Base-by-base conservation (phyloP, 73 alveolate species). In the Symbiodinium pilosum region DNA sequence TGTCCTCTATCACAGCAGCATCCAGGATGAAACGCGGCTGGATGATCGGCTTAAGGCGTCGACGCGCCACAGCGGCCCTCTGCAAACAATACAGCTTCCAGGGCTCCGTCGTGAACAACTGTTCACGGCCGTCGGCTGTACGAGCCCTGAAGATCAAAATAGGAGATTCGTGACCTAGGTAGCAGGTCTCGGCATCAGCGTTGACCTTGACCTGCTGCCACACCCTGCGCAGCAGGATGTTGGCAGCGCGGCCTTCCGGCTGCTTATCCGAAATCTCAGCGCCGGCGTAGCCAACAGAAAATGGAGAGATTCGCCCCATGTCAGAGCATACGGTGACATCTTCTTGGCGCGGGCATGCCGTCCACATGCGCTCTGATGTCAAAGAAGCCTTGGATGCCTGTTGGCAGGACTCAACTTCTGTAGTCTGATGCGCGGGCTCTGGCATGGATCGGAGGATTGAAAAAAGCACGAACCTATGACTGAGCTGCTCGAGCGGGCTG, bases 161-260 rank as follows among this genome's bases (percentile, higher is more conserved):
- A 4, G 71, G 71, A 6, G 26, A 54, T 30, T 54, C 71, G 26
- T 54, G 71, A 24, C 71, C 71, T 30, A 54, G 26, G 26, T 54
- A 54, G 71, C 71, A 54, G 71, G 71, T 30, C 71, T 54, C 34
- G 71, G 71, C 71, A 6, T 54, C 71, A 54, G 71, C 71, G 71
- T 54, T 54, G 71, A 54, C 71, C n/a, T 54, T 54, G n/a, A 54
- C 71, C 71, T 54, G 71, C 71, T 54, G 71, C 71, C 71, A 54
- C n/a, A 54, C 71, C 71, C 71, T 54, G 71, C 71, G 18, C 71
- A 54, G n/a, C 71, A 54, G 32, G 32, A 54, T 54, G 71, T 54
- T 11, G 24, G 4, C 16, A 3, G 71, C 34, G 34, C 71, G 71
- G 71, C 71, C 71, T 54, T 54, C 71, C 71, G 71, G 71, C 71